These are phyloP conservation scores for Phoma herbarum DNA, from an alignment of 2,329 filamentous ascomycete genomes.

Conservation along the genomic window DNA sequence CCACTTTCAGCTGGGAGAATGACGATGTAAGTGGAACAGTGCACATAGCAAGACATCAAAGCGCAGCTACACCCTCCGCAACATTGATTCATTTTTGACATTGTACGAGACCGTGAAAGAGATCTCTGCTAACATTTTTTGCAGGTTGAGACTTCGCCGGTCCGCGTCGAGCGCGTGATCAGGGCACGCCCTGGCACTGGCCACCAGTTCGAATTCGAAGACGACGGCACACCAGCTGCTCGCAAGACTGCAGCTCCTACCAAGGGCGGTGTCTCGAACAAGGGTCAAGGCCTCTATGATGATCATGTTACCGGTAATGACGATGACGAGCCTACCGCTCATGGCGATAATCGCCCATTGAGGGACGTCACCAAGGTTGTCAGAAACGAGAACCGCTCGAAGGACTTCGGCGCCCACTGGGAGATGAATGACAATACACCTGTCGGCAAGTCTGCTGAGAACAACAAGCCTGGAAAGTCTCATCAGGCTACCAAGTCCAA, in stretches of 20 bases:
- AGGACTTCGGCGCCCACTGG: conserved; percentile 83
- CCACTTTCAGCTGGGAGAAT: conserved; percentile 79
- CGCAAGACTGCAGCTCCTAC: conserved; percentile 50
- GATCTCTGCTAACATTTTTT: conserved; percentile 30
- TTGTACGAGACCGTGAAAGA: background rate
- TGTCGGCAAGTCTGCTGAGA: conserved; percentile 48
- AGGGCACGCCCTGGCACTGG: conserved; percentile 82
- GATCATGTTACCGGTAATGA: conserved; percentile 71
- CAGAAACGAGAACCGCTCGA: conserved; percentile 75
- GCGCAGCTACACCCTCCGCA: background rate
- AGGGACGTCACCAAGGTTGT: conserved; percentile 76
- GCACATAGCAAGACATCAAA: background rate
- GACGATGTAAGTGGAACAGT: conserved; percentile 62
- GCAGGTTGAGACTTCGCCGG: conserved; percentile 67
- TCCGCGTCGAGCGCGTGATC: conserved; percentile 65
- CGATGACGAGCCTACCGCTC: conserved; percentile 58
- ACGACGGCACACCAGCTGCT: conserved; percentile 71
- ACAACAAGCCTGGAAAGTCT: conserved; percentile 58
- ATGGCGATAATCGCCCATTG: conserved; percentile 58
- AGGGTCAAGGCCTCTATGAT: conserved; percentile 76
- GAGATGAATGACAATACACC: conserved; percentile 75
- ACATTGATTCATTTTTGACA: background rate
- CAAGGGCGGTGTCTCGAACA: conserved; percentile 67
- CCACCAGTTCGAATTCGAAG: conserved; percentile 82
- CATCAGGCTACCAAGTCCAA: conserved; percentile 64